phyloP scores from a whole-genome alignment of 306 rosid species.

The cucumber (Cucumis sativus) region Cucumber_9930_V3 NC_026661.2:11922001-11922500 shows the following conservation, averaged over 20 bases:
- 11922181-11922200: not conserved
- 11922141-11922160: not conserved
- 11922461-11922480: not conserved
- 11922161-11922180: not conserved
- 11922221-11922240: conserved; percentile 6
- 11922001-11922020: not conserved
- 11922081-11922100: conserved; percentile 19
- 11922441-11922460: not conserved
- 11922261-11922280: not conserved
- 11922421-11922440: not conserved
- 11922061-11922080: conserved; percentile 13
- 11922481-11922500: not conserved
- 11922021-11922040: not conserved
- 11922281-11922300: not conserved
- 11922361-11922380: too few relatives aligned
- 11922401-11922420: not conserved
- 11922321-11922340: not conserved
- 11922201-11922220: not conserved
- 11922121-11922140: conserved; percentile 33
- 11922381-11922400: not conserved
- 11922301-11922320: not conserved
- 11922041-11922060: not conserved
- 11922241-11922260: not conserved
- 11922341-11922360: not conserved
- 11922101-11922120: conserved; percentile 19